Evolutionary conservation across 495 filamentous ascomycete species (phyloP).

Genomic region (Ascobolus immersus): DNA sequence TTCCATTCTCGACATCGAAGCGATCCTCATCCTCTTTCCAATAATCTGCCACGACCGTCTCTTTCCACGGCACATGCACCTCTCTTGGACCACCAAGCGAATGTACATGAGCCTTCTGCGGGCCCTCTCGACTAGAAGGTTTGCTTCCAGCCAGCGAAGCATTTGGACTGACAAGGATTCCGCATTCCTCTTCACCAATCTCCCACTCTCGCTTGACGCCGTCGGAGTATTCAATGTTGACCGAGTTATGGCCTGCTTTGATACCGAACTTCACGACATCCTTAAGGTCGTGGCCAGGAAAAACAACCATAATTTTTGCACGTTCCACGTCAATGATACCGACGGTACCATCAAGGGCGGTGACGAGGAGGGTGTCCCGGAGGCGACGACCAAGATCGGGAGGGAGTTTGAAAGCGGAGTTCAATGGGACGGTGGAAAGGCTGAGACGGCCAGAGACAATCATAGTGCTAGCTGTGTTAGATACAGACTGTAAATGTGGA

Average conservation of each 20-base stretch:
- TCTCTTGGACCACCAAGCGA: conserved; percentile 10
- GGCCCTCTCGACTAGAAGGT: neutral
- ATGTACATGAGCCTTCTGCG: conserved; percentile 1
- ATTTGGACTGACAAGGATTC: conserved; percentile 8
- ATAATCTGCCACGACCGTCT: conserved; percentile 5
- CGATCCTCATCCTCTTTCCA: conserved; percentile 5
- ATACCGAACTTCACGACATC: conserved; percentile 9
- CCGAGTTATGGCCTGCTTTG: conserved; percentile 7
- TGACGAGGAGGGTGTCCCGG: conserved; percentile 10
- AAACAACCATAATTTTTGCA: conserved; percentile 12
- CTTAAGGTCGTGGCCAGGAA: conserved; percentile 10
- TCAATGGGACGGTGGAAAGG: conserved; percentile 6
- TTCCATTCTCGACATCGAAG: conserved; percentile 2
- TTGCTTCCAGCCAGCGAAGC: conserved; percentile 6
- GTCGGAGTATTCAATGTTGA: conserved; percentile 11
- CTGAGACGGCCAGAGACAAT: conserved; percentile 9
- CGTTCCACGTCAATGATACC: conserved; percentile 13
- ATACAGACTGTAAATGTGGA: no score
- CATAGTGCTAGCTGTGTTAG: no score
- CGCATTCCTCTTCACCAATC: conserved; percentile 13
- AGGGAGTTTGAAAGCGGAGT: conserved; percentile 8
- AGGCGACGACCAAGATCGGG: conserved; percentile 10
- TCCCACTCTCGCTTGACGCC: conserved; percentile 11
- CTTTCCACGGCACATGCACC: conserved; percentile 5
- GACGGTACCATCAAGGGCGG: conserved; percentile 8